Percentiles rank a stretch among this genome's conserved stretches.
phyloP scores from a whole-genome alignment of 768 basidiomycete genomes.

The Phallus indusiatus region DNA sequence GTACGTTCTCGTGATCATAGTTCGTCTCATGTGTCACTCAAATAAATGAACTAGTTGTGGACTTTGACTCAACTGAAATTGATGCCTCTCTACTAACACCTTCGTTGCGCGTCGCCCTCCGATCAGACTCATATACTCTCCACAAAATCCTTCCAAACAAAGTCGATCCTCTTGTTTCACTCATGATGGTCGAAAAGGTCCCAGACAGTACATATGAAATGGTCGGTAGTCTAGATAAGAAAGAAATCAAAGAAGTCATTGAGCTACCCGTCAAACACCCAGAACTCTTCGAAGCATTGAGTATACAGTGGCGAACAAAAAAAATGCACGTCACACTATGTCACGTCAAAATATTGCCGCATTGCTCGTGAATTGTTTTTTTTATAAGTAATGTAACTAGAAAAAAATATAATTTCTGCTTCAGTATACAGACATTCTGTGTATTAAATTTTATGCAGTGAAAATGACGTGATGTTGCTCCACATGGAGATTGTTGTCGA shows the following conservation, averaged over 20 bases:
- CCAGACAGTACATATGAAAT: constrained; percentile 99
- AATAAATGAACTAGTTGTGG: constrained; percentile 59
- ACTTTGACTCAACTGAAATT: constrained; percentile 74
- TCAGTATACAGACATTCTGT: too few relatives aligned
- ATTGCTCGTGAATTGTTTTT: too few relatives aligned
- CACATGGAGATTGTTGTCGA: too few relatives aligned
- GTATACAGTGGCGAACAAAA: constrained; percentile 36
- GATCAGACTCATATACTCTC: constrained; percentile 92
- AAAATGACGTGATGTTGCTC: too few relatives aligned
- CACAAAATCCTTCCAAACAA: constrained; percentile 97
- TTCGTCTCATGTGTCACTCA: not conserved
- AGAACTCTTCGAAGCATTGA: constrained; percentile 90
- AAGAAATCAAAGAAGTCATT: constrained; percentile 99
- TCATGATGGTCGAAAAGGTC: constrained; percentile 99
- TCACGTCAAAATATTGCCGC: too few relatives aligned
- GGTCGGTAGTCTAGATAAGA: constrained; percentile 98
- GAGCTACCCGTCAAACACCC: constrained; percentile 97
- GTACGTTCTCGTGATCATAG: constrained; percentile 38
- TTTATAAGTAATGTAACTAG: too few relatives aligned
- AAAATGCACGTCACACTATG: too few relatives aligned
- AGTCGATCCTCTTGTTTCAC: constrained; percentile 93
- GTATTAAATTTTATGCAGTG: too few relatives aligned
- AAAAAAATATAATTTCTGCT: too few relatives aligned
- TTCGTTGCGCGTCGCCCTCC: constrained; percentile 86
- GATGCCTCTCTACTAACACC: constrained; percentile 72